Evolutionary conservation across 495 filamentous ascomycete species (phyloP).

Genomic region (Hypoxylon fuscum): DNA sequence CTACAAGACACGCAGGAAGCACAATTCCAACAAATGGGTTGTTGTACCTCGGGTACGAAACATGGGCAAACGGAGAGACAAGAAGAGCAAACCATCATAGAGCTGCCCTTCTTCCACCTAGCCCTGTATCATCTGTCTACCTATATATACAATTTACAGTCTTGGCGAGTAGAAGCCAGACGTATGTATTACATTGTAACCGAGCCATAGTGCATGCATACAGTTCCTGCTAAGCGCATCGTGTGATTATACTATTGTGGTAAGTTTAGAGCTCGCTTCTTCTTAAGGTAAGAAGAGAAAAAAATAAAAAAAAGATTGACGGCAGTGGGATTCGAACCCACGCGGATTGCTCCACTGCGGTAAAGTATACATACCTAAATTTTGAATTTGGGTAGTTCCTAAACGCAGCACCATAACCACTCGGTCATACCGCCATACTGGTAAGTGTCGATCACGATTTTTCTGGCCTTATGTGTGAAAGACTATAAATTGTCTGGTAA

Average conservation of each 20-base stretch:
- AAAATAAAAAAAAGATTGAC: too few relatives aligned
- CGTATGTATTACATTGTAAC: conserved; percentile 40
- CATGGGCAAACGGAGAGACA: conserved; percentile 73
- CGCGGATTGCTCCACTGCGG: conserved; percentile 52
- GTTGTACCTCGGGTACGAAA: conserved; percentile 78
- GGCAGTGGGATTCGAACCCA: conserved; percentile 57
- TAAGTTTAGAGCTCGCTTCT: neutral
- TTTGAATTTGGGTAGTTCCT: too few relatives aligned
- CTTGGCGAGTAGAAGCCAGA: conserved; percentile 27
- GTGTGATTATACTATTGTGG: neutral
- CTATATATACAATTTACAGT: conserved; percentile 40
- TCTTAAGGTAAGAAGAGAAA: too few relatives aligned
- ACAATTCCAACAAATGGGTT: conserved; percentile 83
- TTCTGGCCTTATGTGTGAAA: too few relatives aligned
- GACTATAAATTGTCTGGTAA: too few relatives aligned
- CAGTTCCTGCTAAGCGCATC: neutral
- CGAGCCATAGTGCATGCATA: conserved; percentile 1
- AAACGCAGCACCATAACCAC: too few relatives aligned
- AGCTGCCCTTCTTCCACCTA: conserved; percentile 11
- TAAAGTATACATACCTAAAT: too few relatives aligned
- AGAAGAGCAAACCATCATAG: conserved; percentile 49
- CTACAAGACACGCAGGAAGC: conserved; percentile 85
- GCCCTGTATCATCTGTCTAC: conserved; percentile 35
- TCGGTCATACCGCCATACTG: too few relatives aligned
- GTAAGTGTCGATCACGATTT: too few relatives aligned